Base-by-base conservation (phyloP, 306 rosid species). In the Pyrus communis region DNA sequence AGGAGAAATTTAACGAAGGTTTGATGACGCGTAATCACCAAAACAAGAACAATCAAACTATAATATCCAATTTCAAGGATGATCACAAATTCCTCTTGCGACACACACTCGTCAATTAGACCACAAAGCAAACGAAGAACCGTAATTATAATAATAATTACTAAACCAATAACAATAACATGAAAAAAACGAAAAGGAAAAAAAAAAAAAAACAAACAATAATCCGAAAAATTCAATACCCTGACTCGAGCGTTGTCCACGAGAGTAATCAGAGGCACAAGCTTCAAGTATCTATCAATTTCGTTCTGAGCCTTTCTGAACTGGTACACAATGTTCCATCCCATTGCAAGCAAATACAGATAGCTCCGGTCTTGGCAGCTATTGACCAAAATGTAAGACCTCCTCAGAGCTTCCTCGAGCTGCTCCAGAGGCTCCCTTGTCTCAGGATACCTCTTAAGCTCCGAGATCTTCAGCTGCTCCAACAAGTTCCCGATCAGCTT, bases 221-320 rank as follows among this genome's bases (percentile, higher is more conserved):
- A 67, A 66, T 35, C 67, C 30, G 17, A 59, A 81, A 60, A 70
- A 69, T 4, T 51, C 63, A 15, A 83, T 90, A 90, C 97, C 97
- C 97, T 91, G 93, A 94, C 97, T 82, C 98, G 90, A 80, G 96
- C 85, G 84, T 96, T 92, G 71, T 96, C 98, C 31, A 96, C 99
- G 1, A 96, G 98, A 38, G 99, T 89, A 81, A 96, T 96, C 68
- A 96, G 89, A 66, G 97, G 99, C 51, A 96, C 98, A 19, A 96
- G 97, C 21, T 86, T 85, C 45, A 96, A 77, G 79, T 92, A 96
- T 83, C 97, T 80, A 63, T 96, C 99, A 59, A 96, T 96, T 79
- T 96, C 99, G 72, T 89, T 91, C 89, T 96, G 99, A 18, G 98
- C 99, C 89, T 89, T 89, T 70, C 99, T 81, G 87, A 96, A 96